phyloP scores from a whole-genome alignment of 495 filamentous ascomycete genomes.

The Oidiodendron maius region DNA sequence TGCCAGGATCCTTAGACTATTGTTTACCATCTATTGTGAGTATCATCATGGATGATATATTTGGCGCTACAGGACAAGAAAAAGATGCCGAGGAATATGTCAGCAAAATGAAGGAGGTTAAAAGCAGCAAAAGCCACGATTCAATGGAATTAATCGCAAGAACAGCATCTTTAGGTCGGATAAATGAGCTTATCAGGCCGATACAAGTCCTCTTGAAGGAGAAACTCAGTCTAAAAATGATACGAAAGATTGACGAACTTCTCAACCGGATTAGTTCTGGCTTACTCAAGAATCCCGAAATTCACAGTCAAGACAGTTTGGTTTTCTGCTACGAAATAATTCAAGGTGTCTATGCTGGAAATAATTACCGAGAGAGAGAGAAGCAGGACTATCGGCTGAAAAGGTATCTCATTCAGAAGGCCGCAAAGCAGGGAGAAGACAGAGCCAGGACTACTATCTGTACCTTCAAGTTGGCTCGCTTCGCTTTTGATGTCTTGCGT shows the following conservation, averaged over 20 bases:
- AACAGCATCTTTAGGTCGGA: conserved; percentile 63
- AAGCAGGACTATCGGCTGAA: conserved; percentile 55
- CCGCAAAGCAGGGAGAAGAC: conserved; percentile 55
- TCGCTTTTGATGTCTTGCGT: conserved; percentile 80
- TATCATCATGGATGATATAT: conserved; percentile 96
- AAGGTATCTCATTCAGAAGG: conserved; percentile 72
- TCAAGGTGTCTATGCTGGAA: conserved; percentile 67
- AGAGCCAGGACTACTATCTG: conserved; percentile 64
- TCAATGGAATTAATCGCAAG: conserved; percentile 92
- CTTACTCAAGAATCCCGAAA: conserved; percentile 69
- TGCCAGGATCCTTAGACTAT: conserved; percentile 82
- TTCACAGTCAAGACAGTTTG: conserved; percentile 69
- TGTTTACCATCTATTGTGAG: conserved; percentile 71
- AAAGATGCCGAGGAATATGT: conserved; percentile 96
- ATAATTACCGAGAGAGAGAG: conserved; percentile 34
- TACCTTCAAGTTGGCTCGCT: conserved; percentile 76
- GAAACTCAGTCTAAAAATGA: conserved; percentile 71
- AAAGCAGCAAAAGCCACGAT: conserved; percentile 94
- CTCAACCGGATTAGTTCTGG: conserved; percentile 78
- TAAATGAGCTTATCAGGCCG: conserved; percentile 71
- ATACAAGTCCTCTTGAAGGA: conserved; percentile 72
- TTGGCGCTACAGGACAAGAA: conserved; percentile 90
- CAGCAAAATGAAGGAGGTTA: conserved; percentile 94
- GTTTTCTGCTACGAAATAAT: conserved; percentile 93
- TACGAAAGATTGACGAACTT: conserved; percentile 86